Evolutionary conservation across 352 stramenopile genomes (phyloP), one percentile per base, ranked within the genome.

Genomic region (Globisporangium solare): DNA sequence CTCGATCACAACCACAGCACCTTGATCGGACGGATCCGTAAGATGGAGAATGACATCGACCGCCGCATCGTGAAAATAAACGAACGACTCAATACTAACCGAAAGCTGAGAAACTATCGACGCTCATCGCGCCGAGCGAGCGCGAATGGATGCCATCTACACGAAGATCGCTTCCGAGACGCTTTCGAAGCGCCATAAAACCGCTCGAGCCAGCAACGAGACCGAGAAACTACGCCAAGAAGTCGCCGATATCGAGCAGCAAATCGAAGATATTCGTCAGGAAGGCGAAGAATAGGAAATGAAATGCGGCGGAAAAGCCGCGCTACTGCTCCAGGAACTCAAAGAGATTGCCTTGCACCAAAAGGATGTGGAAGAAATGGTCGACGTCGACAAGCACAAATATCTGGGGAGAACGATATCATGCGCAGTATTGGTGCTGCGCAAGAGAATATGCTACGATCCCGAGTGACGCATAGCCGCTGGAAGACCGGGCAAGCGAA

Each of bases 41-140:
- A 92, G 40, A 86, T 94, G 71, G 79, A 94, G 67, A 73, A 88
- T 49, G 83, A 94, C 11, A 83, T 92, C 10, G 83, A 94, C 58
- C 81, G 81, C 4, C 79, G 82, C 1, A 81, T 94, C 41, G 76
- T 94, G 31, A 89, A 88, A 31, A 83, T 94, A 68, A 94, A 94
- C 53, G 83, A 92, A 46, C 83, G 80, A 15, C 74, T 94, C 20
- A 80, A 75, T 24, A 66, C 58, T 35, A 94, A 90, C 58, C 75
- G 82, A 14, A 74, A 77, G 21, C 59, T 94, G 82, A 11, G 68
- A 87, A 18, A 65, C 41, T 2, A 83, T 94, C 47, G 83, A 92
- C 42, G 72, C 73, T 1, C 80, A 92, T 41, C 79, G 79, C 22
- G 74, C 74, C 14, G 83, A 94, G 47, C 75, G 83, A 2, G 75